Evolutionary conservation across 371 early-diverging fungal species (phyloP).

Genomic region (Rhizopus arrhizus): DNA sequence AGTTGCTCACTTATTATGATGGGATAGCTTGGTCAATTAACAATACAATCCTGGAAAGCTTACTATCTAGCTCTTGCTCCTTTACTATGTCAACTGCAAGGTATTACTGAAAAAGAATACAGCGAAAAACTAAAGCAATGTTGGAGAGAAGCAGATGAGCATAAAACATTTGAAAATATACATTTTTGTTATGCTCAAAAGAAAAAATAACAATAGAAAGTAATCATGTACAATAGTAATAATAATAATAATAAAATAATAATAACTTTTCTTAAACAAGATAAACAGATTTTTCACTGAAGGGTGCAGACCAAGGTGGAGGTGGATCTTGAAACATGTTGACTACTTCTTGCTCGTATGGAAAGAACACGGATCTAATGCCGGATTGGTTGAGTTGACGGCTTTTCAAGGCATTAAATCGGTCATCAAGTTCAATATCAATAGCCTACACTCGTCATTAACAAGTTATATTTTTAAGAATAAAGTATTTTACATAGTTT

Average conservation of each 20-base stretch:
- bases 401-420: constrained; percentile 38
- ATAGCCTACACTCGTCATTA: constrained; percentile 27
- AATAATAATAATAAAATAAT: constrained; percentile 10
- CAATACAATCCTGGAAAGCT: constrained; percentile 53
- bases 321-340: constrained; percentile 22
- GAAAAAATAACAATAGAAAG: background rate
- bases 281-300: constrained; percentile 10
- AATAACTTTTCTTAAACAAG: constrained; percentile 17
- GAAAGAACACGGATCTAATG: constrained; percentile 3
- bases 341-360: constrained; percentile 12
- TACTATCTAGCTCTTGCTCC: constrained; percentile 46
- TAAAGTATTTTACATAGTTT: constrained; percentile 17
- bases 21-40: constrained; percentile 45
- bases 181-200: constrained; percentile 57
- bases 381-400: constrained; percentile 6
- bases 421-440: constrained; percentile 41
- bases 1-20: too few relatives aligned
- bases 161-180: constrained; percentile 56
- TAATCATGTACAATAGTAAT: too few relatives aligned
- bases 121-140: constrained; percentile 32
- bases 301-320: constrained; percentile 22
- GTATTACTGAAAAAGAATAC: constrained; percentile 34
- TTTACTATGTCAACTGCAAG: constrained; percentile 31
- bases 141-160: constrained; percentile 49
- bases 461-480: background rate